Evolutionary conservation across 2,329 filamentous ascomycete genomes (phyloP).

Genomic region (Dothistroma pini): DNA sequence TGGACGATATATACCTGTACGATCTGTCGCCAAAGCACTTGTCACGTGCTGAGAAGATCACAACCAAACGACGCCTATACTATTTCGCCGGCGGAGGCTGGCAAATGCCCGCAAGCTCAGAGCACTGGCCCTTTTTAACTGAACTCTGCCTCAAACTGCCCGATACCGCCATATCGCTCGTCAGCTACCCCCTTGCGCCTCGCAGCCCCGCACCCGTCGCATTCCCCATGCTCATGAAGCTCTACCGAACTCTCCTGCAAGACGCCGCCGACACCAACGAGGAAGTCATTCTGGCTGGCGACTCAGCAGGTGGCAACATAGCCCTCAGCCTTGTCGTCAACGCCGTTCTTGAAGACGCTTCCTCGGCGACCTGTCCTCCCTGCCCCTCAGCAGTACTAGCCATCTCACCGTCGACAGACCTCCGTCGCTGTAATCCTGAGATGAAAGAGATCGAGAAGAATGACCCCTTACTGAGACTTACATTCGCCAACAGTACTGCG

Average conservation of each 20-base stretch:
- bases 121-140: slow-evolving; percentile 53
- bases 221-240: slow-evolving; percentile 46
- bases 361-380: slow-evolving; percentile 14
- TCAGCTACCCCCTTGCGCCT: slow-evolving; percentile 55
- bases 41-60: neutral
- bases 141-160: slow-evolving; percentile 45
- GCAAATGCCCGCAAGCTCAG: slow-evolving; percentile 47
- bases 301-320: slow-evolving; percentile 56
- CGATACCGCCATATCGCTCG: slow-evolving; percentile 41
- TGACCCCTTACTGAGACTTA: slow-evolving; percentile 47
- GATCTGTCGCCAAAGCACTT: slow-evolving; percentile 35
- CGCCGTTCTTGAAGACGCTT: slow-evolving; percentile 34
- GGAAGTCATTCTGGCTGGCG: slow-evolving; percentile 50
- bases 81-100: slow-evolving; percentile 58
- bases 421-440: slow-evolving; percentile 45
- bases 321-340: slow-evolving; percentile 42
- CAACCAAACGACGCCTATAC: slow-evolving; percentile 32
- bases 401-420: slow-evolving; percentile 50
- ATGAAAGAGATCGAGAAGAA: slow-evolving; percentile 40
- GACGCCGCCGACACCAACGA: slow-evolving; percentile 40
- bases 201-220: slow-evolving; percentile 48
- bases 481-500: slow-evolving; percentile 43
- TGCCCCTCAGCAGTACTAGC: slow-evolving; percentile 40
- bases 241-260: slow-evolving; percentile 44
- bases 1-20: slow-evolving; percentile 47